Evolutionary conservation across 768 basidiomycete species (phyloP).

Genomic region (Trametes punicea): DNA sequence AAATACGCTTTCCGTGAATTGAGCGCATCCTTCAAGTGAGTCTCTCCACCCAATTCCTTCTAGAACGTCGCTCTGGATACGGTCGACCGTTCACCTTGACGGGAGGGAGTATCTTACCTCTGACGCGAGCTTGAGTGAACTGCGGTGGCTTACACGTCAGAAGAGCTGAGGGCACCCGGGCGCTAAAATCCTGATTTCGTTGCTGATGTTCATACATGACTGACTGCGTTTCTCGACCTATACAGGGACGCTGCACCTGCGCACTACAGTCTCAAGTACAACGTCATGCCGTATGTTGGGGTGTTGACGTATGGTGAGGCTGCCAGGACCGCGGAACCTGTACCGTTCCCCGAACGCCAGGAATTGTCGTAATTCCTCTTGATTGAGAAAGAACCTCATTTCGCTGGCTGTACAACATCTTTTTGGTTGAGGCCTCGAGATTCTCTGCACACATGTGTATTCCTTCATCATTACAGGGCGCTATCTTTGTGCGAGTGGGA

Average conservation of each 20-base stretch:
- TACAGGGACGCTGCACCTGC: conserved; percentile 63
- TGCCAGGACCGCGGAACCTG: conserved; percentile 38
- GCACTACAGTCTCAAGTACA: conserved; percentile 77
- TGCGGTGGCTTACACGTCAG: no score
- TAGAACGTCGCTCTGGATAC: background rate
- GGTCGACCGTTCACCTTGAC: background rate
- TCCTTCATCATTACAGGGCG: conserved; percentile 2
- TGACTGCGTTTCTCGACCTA: conserved; percentile 18
- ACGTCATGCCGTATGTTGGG: conserved; percentile 89
- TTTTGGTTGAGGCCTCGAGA: background rate
- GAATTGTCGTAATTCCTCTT: conserved; percentile 17
- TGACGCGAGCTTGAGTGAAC: no score
- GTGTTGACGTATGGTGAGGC: conserved; percentile 76
- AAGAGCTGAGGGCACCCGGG: background rate
- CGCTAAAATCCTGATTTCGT: background rate
- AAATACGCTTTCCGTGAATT: conserved; percentile 84
- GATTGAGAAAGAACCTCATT: background rate
- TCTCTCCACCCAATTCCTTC: conserved; percentile 22
- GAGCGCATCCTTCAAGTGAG: conserved; percentile 71
- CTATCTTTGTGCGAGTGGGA: conserved; percentile 13
- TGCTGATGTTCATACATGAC: background rate
- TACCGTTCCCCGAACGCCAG: conserved; percentile 32
- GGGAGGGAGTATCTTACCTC: no score
- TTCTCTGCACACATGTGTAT: conserved; percentile 8
- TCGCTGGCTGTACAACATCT: conserved; percentile 2